Conservation (phyloP, 805 yeast genomes). For the Saitoella complicata region DNA sequence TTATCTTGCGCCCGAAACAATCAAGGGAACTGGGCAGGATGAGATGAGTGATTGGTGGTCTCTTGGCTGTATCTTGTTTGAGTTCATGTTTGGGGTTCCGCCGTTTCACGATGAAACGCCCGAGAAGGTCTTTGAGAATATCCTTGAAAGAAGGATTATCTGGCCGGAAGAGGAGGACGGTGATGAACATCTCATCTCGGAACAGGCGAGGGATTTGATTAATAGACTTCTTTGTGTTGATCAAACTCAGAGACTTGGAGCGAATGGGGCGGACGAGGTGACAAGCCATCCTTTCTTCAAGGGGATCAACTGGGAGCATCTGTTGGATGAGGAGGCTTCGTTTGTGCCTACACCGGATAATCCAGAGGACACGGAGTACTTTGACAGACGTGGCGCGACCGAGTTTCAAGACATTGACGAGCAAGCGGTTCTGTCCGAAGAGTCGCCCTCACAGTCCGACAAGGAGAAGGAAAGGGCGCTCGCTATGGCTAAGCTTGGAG, state of each 20-base stretch:
- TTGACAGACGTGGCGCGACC: slow-evolving; percentile 79
- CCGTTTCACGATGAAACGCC: slow-evolving; percentile 82
- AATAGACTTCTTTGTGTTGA: slow-evolving; percentile 42
- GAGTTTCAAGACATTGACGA: not conserved
- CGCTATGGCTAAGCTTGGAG: too few species aligned
- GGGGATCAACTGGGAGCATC: slow-evolving; percentile 54
- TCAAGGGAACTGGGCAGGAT: slow-evolving; percentile 66
- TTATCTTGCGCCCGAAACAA: slow-evolving; percentile 92
- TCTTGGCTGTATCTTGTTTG: slow-evolving; percentile 86
- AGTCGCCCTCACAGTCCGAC: not conserved
- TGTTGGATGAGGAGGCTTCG: slow-evolving; percentile 57
- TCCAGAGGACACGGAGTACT: slow-evolving; percentile 82
- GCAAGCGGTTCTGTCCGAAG: not conserved
- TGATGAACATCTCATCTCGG: slow-evolving; percentile 36
- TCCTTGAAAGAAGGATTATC: slow-evolving; percentile 51
- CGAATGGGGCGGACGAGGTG: slow-evolving; percentile 61
- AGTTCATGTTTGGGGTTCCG: slow-evolving; percentile 80
- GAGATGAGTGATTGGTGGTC: slow-evolving; percentile 98
- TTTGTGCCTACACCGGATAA: slow-evolving; percentile 66
- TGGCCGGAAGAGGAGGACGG: slow-evolving; percentile 55
- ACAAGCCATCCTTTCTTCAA: slow-evolving; percentile 62
- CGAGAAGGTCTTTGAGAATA: slow-evolving; percentile 59
- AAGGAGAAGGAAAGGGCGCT: too few species aligned
- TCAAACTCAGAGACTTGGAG: slow-evolving; percentile 55
- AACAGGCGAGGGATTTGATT: slow-evolving; percentile 62